These are phyloP conservation scores for Scenedesmus sp. DNA, from an alignment of 163 green algal species.

Conservation along the genomic window DNA sequence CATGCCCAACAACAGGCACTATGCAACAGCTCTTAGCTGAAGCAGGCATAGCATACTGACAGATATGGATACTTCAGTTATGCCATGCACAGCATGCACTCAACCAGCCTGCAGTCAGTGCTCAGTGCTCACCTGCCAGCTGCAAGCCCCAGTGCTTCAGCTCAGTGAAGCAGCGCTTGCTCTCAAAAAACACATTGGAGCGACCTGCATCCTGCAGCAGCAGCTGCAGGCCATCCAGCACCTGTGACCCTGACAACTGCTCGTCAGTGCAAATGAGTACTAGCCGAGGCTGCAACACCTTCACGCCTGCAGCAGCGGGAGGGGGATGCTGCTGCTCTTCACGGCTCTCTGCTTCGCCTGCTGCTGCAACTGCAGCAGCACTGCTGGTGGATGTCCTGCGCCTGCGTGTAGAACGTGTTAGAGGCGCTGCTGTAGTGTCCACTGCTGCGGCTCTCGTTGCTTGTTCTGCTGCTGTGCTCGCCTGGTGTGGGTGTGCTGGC, in stretches of 20 bases:
- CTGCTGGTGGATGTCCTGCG: background rate
- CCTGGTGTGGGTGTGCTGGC: background rate
- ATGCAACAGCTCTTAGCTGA: too few species aligned
- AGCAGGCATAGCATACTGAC: too few species aligned
- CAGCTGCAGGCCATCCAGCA: constrained; percentile 8
- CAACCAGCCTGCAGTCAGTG: background rate
- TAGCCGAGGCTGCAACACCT: background rate
- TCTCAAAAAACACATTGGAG: constrained; percentile 34
- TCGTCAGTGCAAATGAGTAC: background rate
- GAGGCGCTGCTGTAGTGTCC: background rate
- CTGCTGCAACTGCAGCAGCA: background rate
- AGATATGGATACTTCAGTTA: too few species aligned
- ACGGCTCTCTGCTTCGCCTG: background rate
- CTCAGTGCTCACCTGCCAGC: constrained; percentile 4
- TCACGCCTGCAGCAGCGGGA: background rate
- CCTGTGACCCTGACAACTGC: background rate
- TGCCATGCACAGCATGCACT: too few species aligned
- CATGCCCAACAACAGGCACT: too few species aligned
- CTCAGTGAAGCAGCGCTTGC: constrained; percentile 38
- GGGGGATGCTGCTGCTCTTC: background rate
- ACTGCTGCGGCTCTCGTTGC: background rate
- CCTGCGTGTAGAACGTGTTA: background rate
- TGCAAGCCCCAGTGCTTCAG: constrained; percentile 7
- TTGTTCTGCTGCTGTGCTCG: background rate
- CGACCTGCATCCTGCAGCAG: background rate